Base-by-base conservation (phyloP, 2,329 filamentous ascomycete species). In the Trichothecium roseum region DNA sequence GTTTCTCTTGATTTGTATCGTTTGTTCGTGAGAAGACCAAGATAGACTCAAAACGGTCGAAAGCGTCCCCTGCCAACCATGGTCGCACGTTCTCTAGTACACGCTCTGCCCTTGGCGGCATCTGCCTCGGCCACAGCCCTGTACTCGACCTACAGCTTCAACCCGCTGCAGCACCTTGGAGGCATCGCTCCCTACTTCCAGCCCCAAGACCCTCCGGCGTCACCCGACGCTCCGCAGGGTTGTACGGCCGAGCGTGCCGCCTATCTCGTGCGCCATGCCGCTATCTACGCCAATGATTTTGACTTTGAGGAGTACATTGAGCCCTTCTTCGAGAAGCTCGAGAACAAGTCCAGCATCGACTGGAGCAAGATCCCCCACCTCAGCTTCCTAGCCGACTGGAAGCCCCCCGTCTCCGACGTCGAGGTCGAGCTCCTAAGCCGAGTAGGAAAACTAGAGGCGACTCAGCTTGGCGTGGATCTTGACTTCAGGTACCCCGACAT, bases 381-480 rank as follows among this genome's bases (percentile, higher is more conserved):
- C 12, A 64, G 60, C 37, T 81, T 81, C 47, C 56, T 81, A 17
- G 51, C 59, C 2, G 58, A 55, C 22, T 81, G 76, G 76, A 54
- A 60, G 13, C 59, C 70, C 1, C 77, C 77, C 5, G 59, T 78
- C 30, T 66, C 73, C 7, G 65, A 66, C 4, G 60, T 70, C 12
- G 72, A 78, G 44, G 53, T 66, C 15, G 73, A 76, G 44, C 60
- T 75, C n/a, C 50, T 81, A 31, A 81, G 76, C 10, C 63, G 71
- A 13, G 66, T 75, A 14, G 76, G 77, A n/a, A 63, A 64, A 41
- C 59, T 78, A 4, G 73, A 80, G 49, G 72, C 75, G 2, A 66
- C 70, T 14, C 64, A 72, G 42, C 59, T 81, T 9, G 77, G 75
- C 14, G 66, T 72, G 4, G 63, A 73, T 37, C 54, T 81, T 14